Evolutionary conservation across 75 land plant genomes (phyloP).

Genomic region (Selaginella moellendorffii): DNA sequence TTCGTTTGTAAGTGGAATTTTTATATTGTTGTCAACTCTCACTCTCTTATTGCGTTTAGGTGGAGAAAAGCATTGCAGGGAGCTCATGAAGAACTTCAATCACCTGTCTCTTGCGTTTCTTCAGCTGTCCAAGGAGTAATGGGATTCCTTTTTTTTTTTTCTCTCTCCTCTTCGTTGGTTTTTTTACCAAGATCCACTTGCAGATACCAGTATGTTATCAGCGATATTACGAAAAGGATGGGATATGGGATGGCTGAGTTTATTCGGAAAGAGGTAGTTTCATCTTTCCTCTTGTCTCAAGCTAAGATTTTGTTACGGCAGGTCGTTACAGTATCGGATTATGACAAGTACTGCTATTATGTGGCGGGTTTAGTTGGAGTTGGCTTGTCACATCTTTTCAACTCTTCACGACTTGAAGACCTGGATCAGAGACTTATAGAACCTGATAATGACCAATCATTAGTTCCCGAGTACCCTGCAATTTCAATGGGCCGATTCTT

Average conservation of each 20-base stretch:
- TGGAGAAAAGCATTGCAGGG: conserved; percentile 78
- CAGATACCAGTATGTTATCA: conserved; percentile 91
- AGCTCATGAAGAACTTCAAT: conserved; percentile 80
- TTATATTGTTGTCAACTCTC: neutral
- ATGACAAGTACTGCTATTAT: conserved; percentile 98
- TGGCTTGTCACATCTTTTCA: conserved; percentile 79
- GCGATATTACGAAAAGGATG: conserved; percentile 77
- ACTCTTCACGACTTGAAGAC: conserved; percentile 58
- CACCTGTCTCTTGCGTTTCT: conserved; percentile 66
- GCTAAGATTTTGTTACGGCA: conserved; percentile 16
- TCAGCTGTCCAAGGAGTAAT: conserved; percentile 48
- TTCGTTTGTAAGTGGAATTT: conserved; percentile 54
- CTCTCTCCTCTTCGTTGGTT: neutral
- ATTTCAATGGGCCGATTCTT: conserved; percentile 97
- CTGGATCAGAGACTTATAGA: conserved; percentile 9
- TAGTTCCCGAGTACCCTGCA: conserved; percentile 60
- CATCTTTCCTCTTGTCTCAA: neutral
- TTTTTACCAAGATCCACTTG: conserved; percentile 8
- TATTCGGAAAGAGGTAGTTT: conserved; percentile 57
- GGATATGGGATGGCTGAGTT: conserved; percentile 98
- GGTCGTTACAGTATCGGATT: conserved; percentile 84
- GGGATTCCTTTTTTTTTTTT: neutral
- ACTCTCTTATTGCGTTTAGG: conserved; percentile 25
- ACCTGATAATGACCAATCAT: neutral
- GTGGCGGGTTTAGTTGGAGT: conserved; percentile 93